These are phyloP conservation scores for Fusarium chuoi DNA, from an alignment of 2,329 filamentous ascomycete species.

Conservation along the genomic window DNA sequence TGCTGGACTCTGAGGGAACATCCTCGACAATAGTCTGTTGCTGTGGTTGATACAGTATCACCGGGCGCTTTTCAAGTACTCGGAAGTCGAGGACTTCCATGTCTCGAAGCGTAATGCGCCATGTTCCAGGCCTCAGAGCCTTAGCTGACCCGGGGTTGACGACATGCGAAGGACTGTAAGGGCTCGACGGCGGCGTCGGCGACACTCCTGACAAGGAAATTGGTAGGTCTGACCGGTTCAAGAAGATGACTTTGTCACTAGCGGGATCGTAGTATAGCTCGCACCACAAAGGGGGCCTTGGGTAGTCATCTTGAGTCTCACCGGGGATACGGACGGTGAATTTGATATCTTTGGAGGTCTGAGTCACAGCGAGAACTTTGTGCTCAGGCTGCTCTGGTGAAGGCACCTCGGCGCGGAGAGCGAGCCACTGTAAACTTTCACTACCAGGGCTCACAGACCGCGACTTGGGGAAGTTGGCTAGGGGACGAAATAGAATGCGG, in stretches of 20 bases:
- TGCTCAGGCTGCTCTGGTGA: conserved; percentile 63
- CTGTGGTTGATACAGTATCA: conserved; percentile 52
- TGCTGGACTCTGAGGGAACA: conserved; percentile 44
- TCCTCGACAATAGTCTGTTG: conserved; percentile 43
- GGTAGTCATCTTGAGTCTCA: conserved; percentile 54
- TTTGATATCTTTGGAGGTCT: conserved; percentile 69
- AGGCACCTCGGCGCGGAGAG: conserved; percentile 64
- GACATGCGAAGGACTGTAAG: conserved; percentile 55
- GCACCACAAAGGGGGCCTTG: conserved; percentile 65
- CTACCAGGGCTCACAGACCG: conserved; percentile 67
- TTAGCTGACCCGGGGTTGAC: conserved; percentile 58
- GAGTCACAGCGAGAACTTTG: conserved; percentile 68
- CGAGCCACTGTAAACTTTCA: conserved; percentile 67
- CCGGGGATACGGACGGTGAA: conserved; percentile 67
- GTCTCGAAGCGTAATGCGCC: conserved; percentile 63
- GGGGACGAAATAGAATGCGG: conserved; percentile 66
- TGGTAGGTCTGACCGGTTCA: conserved; percentile 65
- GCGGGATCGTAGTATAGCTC: conserved; percentile 69
- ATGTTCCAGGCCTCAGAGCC: conserved; percentile 64
- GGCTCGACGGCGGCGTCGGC: conserved; percentile 51
- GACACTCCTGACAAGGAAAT: conserved; percentile 61
- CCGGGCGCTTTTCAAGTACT: conserved; percentile 65
- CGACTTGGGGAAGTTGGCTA: conserved; percentile 61
- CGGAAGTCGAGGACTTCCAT: conserved; percentile 67
- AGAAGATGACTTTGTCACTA: conserved; percentile 67